Evolutionary conservation across 176 grass and related monocot genomes (phyloP).

Genomic region (Carex kokanica): DNA sequence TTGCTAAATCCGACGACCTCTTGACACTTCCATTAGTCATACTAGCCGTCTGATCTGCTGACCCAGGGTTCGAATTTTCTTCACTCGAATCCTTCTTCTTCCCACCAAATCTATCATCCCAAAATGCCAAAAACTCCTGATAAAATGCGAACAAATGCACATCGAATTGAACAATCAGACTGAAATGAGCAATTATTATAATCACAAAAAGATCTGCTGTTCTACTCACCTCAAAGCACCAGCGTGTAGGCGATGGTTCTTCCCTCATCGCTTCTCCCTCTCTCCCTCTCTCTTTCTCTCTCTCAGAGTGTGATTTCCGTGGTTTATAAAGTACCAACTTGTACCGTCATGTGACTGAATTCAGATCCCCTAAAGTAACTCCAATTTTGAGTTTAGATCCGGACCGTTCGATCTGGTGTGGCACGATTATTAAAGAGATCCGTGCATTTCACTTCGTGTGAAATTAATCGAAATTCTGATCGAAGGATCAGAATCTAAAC

Average conservation of each 20-base stretch:
- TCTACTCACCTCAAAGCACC: slow-evolving; percentile 36
- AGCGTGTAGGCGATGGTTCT: slow-evolving; percentile 37
- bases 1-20: slow-evolving; percentile 57
- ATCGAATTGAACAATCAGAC: background rate
- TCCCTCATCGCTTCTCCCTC: slow-evolving; percentile 25
- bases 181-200: background rate
- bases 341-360: background rate
- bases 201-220: background rate
- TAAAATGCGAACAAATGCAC: background rate
- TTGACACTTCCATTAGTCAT: slow-evolving; percentile 47
- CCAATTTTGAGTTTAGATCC: too few species aligned
- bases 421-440: too few species aligned
- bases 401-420: too few species aligned
- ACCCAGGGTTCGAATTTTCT: slow-evolving; percentile 31
- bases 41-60: slow-evolving; percentile 10
- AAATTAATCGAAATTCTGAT: too few species aligned
- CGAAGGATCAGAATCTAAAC: too few species aligned
- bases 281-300: background rate
- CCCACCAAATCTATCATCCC: slow-evolving; percentile 67
- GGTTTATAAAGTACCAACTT: background rate
- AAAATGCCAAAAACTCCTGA: slow-evolving; percentile 72
- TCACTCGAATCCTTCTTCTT: slow-evolving; percentile 46
- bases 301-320: background rate
- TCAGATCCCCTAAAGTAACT: too few species aligned
- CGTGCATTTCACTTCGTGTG: too few species aligned